A percentile compares a stretch with the other conserved stretches of the same genome.
Evolutionary conservation across 257 asterid species (phyloP).

Genomic region (Solanum stenotomum): DNA sequence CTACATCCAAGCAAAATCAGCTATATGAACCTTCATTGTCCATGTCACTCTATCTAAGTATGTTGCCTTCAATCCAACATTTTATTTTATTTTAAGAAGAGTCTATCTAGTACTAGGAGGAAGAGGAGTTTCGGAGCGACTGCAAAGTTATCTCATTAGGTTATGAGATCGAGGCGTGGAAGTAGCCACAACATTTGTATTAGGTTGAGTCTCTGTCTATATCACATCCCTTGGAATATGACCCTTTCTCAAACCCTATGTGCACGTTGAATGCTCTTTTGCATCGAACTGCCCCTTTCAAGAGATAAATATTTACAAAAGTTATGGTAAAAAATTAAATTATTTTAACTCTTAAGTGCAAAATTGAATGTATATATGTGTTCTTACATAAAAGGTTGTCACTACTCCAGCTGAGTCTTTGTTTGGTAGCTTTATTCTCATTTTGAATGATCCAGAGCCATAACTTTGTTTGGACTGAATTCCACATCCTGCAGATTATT

Average conservation of each 20-base stretch:
- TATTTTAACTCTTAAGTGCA: not conserved
- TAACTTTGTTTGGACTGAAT: not conserved
- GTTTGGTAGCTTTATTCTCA: not conserved
- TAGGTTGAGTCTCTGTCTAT: not conserved
- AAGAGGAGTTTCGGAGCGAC: no score
- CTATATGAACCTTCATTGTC: not conserved
- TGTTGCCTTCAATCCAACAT: not conserved
- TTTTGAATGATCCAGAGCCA: slow-evolving; percentile 1
- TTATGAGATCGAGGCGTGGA: no score
- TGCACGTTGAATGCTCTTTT: no score
- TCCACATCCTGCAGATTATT: not conserved
- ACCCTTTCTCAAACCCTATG: not conserved
- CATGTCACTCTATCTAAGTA: not conserved
- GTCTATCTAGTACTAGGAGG: not conserved
- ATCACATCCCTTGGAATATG: not conserved
- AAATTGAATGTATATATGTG: not conserved
- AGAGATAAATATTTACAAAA: not conserved
- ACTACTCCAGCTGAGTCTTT: slow-evolving; percentile 4
- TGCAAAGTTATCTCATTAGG: no score
- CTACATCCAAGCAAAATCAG: accelerated
- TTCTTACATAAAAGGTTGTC: slow-evolving; percentile 1
- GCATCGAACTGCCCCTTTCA: no score
- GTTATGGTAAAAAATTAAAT: not conserved
- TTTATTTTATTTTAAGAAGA: no score
- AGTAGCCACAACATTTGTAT: not conserved